These are phyloP conservation scores for Neonectria faginata DNA, from an alignment of 2,329 filamentous ascomycete species.

Conservation along the genomic window DNA sequence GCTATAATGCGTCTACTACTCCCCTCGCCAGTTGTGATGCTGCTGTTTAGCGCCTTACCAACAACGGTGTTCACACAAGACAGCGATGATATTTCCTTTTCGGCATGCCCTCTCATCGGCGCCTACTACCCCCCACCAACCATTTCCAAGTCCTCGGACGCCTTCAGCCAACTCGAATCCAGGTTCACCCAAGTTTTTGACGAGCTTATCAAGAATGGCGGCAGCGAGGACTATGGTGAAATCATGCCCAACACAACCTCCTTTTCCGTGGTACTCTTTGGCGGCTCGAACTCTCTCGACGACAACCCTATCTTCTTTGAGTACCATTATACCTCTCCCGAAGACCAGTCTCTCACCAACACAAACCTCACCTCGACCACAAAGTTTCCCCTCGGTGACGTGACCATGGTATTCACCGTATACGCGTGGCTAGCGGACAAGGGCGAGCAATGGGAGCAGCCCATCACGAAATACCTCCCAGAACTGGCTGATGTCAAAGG, in stretches of 20 bases:
- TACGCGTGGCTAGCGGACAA: slow-evolving; percentile 49
- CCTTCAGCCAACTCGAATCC: slow-evolving; percentile 6
- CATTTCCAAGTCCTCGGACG: slow-evolving; percentile 17
- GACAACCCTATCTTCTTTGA: slow-evolving; percentile 35
- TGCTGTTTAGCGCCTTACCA: background rate
- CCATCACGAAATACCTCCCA: slow-evolving; percentile 47
- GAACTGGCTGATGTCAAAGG: slow-evolving; percentile 33
- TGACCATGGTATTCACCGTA: slow-evolving; percentile 50
- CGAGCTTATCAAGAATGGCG: slow-evolving; percentile 25
- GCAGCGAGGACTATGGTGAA: slow-evolving; percentile 34
- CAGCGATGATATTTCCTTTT: slow-evolving; percentile 27
- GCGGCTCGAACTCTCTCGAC: slow-evolving; percentile 21
- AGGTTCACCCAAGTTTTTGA: slow-evolving; percentile 31
- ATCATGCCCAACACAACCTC: slow-evolving; percentile 36
- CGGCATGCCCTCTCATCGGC: slow-evolving; percentile 37
- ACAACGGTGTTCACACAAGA: background rate
- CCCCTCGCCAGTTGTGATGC: background rate
- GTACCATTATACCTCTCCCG: slow-evolving; percentile 39
- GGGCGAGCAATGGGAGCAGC: slow-evolving; percentile 45
- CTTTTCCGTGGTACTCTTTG: slow-evolving; percentile 36
- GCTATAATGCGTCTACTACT: slow-evolving; percentile 12
- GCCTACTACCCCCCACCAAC: slow-evolving; percentile 38
- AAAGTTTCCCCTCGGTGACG: slow-evolving; percentile 44
- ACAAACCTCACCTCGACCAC: slow-evolving; percentile 39
- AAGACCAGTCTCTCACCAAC: slow-evolving; percentile 21